Percentiles rank a stretch among this genome's conserved stretches.
phyloP scores from a whole-genome alignment of 2,329 filamentous ascomycete species.

The Fusarium scirpi region DNA sequence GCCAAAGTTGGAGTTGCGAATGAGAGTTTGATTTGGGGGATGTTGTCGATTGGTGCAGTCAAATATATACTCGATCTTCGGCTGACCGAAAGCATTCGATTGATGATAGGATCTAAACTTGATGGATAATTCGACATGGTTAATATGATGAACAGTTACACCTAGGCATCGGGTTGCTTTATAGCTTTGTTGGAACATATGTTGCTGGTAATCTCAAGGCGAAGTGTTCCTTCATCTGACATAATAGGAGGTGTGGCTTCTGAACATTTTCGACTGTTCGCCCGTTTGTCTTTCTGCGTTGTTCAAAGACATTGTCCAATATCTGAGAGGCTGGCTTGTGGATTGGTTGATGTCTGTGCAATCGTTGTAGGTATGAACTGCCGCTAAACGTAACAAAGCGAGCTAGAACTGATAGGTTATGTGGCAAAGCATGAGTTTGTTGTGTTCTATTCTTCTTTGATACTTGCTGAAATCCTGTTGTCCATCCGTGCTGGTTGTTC shows the following conservation, averaged over 20 bases:
- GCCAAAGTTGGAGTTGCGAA: conserved; percentile 10
- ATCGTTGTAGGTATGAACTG: background rate
- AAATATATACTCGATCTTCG: conserved; percentile 28
- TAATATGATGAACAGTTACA: background rate
- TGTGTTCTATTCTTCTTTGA: conserved; percentile 17
- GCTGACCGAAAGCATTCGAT: background rate
- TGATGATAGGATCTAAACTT: background rate
- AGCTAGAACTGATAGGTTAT: conserved; percentile 8
- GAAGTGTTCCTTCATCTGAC: background rate
- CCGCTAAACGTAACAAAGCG: background rate
- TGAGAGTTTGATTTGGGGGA: conserved; percentile 28
- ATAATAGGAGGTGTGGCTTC: background rate
- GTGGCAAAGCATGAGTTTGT: background rate
- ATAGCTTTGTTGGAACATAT: conserved; percentile 2
- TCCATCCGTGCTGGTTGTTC: conserved; percentile 8
- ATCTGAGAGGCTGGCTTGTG: background rate
- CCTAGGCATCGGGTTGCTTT: conserved; percentile 1
- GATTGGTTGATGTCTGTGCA: background rate
- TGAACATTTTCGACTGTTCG: background rate
- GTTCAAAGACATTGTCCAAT: background rate
- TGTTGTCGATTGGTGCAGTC: background rate
- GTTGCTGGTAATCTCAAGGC: background rate
- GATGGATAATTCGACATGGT: background rate
- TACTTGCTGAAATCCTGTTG: conserved; percentile 1
- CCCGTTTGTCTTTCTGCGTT: background rate